phyloP scores from a whole-genome alignment of 2,329 filamentous ascomycete species.

The Fusarium succisae region DNA sequence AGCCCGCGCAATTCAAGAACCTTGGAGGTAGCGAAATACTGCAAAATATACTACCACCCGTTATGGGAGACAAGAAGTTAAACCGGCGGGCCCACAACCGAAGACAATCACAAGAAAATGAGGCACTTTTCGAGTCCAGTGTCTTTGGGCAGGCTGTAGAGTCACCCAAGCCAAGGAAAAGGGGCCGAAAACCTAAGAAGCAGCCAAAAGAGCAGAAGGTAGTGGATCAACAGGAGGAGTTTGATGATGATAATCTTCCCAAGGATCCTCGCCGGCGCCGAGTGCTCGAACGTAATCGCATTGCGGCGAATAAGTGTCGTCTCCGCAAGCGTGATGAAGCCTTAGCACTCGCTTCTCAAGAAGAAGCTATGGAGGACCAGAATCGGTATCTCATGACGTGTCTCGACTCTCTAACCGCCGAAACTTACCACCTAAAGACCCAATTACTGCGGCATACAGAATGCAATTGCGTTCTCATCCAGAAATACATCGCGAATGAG shows the following conservation, averaged over 20 bases:
- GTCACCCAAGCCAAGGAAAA: slow-evolving; percentile 31
- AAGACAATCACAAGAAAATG: not conserved
- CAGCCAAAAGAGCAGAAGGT: slow-evolving; percentile 14
- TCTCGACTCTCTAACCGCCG: slow-evolving; percentile 39
- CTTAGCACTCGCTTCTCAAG: slow-evolving; percentile 40
- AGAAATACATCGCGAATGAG: slow-evolving; percentile 45
- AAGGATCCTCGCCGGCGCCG: slow-evolving; percentile 38
- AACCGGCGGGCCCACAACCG: not conserved
- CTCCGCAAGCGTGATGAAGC: slow-evolving; percentile 44
- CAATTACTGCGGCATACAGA: slow-evolving; percentile 44
- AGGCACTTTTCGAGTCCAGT: not conserved
- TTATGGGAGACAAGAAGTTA: not conserved
- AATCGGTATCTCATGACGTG: slow-evolving; percentile 42
- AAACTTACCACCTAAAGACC: slow-evolving; percentile 45
- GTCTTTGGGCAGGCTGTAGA: not conserved
- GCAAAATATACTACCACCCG: not conserved
- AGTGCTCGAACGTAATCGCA: slow-evolving; percentile 45
- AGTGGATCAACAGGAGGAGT: not conserved
- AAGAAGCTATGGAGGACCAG: slow-evolving; percentile 44
- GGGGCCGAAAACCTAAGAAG: slow-evolving; percentile 39
- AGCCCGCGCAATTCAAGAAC: not conserved
- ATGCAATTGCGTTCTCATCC: slow-evolving; percentile 45
- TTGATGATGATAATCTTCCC: slow-evolving; percentile 34
- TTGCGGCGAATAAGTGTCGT: slow-evolving; percentile 46
- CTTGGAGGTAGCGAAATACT: not conserved